Evolutionary conservation across 2,329 filamentous ascomycete genomes (phyloP).

Genomic region (Fusarium marasasianum): DNA sequence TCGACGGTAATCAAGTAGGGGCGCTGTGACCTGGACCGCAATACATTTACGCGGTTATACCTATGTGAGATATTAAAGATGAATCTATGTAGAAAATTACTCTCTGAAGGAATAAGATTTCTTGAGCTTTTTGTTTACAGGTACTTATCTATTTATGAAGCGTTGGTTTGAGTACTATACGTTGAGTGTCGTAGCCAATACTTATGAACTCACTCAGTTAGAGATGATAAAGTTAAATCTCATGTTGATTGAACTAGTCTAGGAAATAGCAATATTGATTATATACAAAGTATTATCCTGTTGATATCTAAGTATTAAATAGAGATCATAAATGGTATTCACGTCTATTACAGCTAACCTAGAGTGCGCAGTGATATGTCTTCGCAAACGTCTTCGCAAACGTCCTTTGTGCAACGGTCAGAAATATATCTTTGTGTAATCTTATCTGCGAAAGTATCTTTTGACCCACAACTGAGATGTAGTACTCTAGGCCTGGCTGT

Average conservation of each 20-base stretch:
- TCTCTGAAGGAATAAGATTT: not conserved
- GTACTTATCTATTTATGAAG: not conserved
- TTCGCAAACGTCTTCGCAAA: not conserved
- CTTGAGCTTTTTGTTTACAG: not conserved
- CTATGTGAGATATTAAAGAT: not conserved
- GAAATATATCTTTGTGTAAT: not conserved
- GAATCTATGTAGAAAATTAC: slow-evolving; percentile 17
- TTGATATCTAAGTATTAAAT: not conserved
- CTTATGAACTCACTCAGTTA: too few species aligned
- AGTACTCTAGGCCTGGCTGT: not conserved
- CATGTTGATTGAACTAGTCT: not conserved
- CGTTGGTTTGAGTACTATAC: not conserved
- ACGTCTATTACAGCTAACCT: not conserved
- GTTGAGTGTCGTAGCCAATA: not conserved
- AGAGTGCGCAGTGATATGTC: not conserved
- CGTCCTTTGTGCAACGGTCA: not conserved
- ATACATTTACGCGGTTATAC: slow-evolving; percentile 16
- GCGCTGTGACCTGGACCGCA: not conserved
- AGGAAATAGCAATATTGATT: not conserved
- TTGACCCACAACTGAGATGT: not conserved
- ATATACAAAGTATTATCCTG: not conserved
- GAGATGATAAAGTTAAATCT: not conserved
- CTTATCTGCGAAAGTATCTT: not conserved
- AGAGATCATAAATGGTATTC: not conserved
- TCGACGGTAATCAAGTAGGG: not conserved